Evolutionary conservation across 73 alveolate species (phyloP).

Genomic region (Paramecium sexaurelia): DNA sequence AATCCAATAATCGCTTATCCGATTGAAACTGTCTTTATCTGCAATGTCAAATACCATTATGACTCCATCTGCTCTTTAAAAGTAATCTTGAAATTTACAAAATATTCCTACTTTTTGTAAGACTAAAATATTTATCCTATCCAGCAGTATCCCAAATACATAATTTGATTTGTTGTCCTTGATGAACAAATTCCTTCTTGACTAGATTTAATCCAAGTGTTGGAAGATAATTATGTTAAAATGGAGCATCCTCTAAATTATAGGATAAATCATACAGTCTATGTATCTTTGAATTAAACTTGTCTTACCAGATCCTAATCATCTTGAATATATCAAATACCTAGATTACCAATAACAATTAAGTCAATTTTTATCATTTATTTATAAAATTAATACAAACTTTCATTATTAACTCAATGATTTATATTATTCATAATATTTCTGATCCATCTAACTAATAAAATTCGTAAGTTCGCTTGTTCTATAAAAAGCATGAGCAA

Average conservation of each 20-base stretch:
- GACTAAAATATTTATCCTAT: conserved; percentile 51
- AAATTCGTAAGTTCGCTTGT: background rate
- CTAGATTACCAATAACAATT: conserved; percentile 45
- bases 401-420: background rate
- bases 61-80: conserved; percentile 56
- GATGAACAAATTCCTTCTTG: background rate
- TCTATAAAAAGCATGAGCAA: background rate
- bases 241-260: conserved; percentile 40
- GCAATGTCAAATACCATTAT: conserved; percentile 29
- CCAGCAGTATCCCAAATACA: conserved; percentile 61
- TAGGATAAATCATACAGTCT: background rate
- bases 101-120: conserved; percentile 21
- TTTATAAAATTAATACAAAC: conserved; percentile 6
- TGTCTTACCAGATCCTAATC: conserved; percentile 54
- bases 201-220: conserved; percentile 49
- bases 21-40: conserved; percentile 40
- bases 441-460: background rate
- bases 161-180: background rate
- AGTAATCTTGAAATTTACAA: background rate
- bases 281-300: background rate
- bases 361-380: conserved; percentile 52
- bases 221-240: conserved; percentile 47
- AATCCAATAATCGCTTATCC: conserved; percentile 20
- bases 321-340: conserved; percentile 9
- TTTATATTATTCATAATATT: background rate